Conservation (phyloP, 352 stramenopile genomes). For the Globisporangium recalcitrans region DNA sequence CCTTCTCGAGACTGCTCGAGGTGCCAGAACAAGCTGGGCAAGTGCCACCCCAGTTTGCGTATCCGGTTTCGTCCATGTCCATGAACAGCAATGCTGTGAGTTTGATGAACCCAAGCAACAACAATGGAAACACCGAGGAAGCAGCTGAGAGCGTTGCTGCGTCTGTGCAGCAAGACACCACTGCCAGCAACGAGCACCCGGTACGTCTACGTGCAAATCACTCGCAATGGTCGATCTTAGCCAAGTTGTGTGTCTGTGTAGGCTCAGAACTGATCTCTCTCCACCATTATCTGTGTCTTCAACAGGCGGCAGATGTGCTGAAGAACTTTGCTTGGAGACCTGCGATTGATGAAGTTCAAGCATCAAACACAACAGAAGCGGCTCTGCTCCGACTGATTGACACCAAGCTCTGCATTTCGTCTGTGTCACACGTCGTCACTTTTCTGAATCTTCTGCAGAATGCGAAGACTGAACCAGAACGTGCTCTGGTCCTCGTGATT, state of each 20-base stretch:
- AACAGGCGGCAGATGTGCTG: slow-evolving; percentile 21
- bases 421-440: slow-evolving; percentile 37
- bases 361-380: slow-evolving; percentile 35
- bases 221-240: not conserved
- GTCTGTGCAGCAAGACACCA: slow-evolving; percentile 5
- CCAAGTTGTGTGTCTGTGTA: not conserved
- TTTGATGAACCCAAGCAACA: slow-evolving; percentile 6
- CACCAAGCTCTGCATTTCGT: slow-evolving; percentile 41
- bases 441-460: slow-evolving; percentile 56
- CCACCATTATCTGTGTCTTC: not conserved
- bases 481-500: slow-evolving; percentile 65
- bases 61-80: slow-evolving; percentile 3
- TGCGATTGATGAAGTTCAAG: slow-evolving; percentile 16
- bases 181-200: slow-evolving; percentile 1
- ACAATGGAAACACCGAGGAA: slow-evolving; percentile 1
- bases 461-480: slow-evolving; percentile 66
- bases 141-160: not conserved
- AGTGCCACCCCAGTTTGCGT: slow-evolving; percentile 3
- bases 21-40: not conserved
- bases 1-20: slow-evolving; percentile 11
- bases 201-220: not conserved
- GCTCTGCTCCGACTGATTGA: slow-evolving; percentile 58
- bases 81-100: slow-evolving; percentile 9
- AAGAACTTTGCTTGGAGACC: slow-evolving; percentile 28
- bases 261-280: not conserved